Conservation (phyloP, 2,329 filamentous ascomycete genomes). For the Aspergillus sp. region DNA sequence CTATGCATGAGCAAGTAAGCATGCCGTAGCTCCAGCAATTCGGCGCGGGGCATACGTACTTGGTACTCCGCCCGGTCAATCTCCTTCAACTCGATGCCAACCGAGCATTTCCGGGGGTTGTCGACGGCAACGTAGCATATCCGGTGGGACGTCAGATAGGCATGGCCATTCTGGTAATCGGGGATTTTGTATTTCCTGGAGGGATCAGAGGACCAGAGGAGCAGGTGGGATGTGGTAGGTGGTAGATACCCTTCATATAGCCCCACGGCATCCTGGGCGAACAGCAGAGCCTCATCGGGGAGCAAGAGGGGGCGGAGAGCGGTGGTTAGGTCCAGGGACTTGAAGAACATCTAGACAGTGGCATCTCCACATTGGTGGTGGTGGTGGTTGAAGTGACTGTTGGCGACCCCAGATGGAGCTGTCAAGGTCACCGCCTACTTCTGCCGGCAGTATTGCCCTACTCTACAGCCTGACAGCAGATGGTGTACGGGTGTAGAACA, state of each 20-base stretch:
- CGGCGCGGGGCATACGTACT: too few relatives aligned
- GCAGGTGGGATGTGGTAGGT: conserved; percentile 5
- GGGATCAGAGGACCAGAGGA: conserved; percentile 11
- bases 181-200: conserved; percentile 86
- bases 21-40: conserved; percentile 3
- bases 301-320: conserved; percentile 86
- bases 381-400: too few relatives aligned
- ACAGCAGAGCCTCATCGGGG: conserved; percentile 87
- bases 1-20: conserved; percentile 33
- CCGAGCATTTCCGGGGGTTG: conserved; percentile 74
- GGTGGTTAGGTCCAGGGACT: conserved; percentile 89
- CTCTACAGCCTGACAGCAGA: too few relatives aligned
- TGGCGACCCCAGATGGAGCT: too few relatives aligned
- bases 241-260: conserved; percentile 83
- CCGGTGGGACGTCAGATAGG: conserved; percentile 91
- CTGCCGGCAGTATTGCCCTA: too few relatives aligned
- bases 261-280: conserved; percentile 95
- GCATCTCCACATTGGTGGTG: too few relatives aligned
- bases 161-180: conserved; percentile 88
- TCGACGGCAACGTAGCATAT: conserved; percentile 88
- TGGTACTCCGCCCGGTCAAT: conserved; percentile 88
- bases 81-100: conserved; percentile 79
- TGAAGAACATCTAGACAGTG: conserved; percentile 98
- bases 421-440: too few relatives aligned
- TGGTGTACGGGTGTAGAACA: too few relatives aligned